Conservation (phyloP, 140 eudicot genomes). For the Stevia rebaudiana region DNA sequence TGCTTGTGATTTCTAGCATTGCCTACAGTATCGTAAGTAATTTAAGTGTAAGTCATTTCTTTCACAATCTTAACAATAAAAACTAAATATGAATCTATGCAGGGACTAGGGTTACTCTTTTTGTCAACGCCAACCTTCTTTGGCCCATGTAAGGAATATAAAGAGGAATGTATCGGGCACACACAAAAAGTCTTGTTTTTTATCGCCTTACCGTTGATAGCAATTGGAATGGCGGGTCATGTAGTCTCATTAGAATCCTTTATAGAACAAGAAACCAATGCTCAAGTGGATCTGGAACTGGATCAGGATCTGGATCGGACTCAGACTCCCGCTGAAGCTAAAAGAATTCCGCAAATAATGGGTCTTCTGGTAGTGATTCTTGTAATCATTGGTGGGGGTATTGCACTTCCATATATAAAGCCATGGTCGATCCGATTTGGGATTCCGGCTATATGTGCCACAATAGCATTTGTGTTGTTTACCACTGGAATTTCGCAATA, state of each 20-base stretch:
- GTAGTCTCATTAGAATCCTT: slow-evolving; percentile 23
- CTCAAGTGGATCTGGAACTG: background rate
- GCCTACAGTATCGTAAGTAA: slow-evolving; percentile 44
- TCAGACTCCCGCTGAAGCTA: too few relatives aligned
- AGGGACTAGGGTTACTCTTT: slow-evolving; percentile 48
- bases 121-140: slow-evolving; percentile 58
- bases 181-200: slow-evolving; percentile 39
- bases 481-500: background rate
- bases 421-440: slow-evolving; percentile 58
- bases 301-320: too few relatives aligned
- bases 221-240: slow-evolving; percentile 52
- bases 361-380: slow-evolving; percentile 3
- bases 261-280: slow-evolving; percentile 2
- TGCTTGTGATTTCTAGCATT: slow-evolving; percentile 46
- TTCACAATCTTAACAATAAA: too few relatives aligned
- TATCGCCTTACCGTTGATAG: slow-evolving; percentile 36
- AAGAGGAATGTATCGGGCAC: slow-evolving; percentile 35
- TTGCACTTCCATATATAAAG: slow-evolving; percentile 49
- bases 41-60: background rate
- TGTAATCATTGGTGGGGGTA: slow-evolving; percentile 26
- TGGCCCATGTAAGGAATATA: slow-evolving; percentile 33
- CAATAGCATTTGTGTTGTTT: slow-evolving; percentile 26
- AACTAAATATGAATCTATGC: background rate
- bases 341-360: background rate
- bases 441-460: slow-evolving; percentile 49